phyloP scores from a whole-genome alignment of 768 basidiomycete genomes.

The Candolleomyces aberdarensis region DNA sequence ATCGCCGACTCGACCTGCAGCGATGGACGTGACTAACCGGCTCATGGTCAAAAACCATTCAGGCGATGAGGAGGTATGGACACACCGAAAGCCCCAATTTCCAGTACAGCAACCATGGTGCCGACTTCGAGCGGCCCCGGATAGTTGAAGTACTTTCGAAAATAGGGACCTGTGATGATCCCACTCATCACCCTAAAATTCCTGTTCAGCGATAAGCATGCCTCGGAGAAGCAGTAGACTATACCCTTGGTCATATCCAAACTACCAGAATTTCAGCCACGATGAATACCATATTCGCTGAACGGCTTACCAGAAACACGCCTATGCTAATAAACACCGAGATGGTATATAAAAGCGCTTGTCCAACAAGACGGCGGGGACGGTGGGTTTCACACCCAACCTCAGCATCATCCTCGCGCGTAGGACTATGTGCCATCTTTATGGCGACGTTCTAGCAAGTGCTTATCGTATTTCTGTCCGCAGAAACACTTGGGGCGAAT shows the following conservation, averaged over 20 bases:
- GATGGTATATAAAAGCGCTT: slow-evolving; percentile 74
- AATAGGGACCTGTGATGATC: slow-evolving; percentile 85
- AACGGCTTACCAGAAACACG: slow-evolving; percentile 72
- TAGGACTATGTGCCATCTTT: not conserved
- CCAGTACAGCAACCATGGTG: slow-evolving; percentile 95
- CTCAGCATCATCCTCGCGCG: slow-evolving; percentile 39
- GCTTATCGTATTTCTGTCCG: not conserved
- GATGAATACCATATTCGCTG: not conserved
- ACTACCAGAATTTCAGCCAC: slow-evolving; percentile 34
- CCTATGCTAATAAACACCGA: slow-evolving; percentile 81
- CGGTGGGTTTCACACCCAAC: slow-evolving; percentile 21
- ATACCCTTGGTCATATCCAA: slow-evolving; percentile 87
- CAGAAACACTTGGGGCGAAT: no score
- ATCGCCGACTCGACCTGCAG: slow-evolving; percentile 88
- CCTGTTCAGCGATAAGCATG: slow-evolving; percentile 8
- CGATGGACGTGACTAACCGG: slow-evolving; percentile 75
- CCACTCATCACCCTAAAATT: slow-evolving; percentile 78
- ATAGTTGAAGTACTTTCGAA: slow-evolving; percentile 76
- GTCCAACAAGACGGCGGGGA: slow-evolving; percentile 65
- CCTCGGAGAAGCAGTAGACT: slow-evolving; percentile 11
- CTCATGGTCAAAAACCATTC: not conserved
- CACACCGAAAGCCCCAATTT: slow-evolving; percentile 87
- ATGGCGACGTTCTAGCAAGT: slow-evolving; percentile 35
- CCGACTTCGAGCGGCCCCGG: slow-evolving; percentile 75
- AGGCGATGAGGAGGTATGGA: slow-evolving; percentile 4